Base-by-base conservation (phyloP, 805 yeast species). In the Barnettozyma sucrosica region DNA sequence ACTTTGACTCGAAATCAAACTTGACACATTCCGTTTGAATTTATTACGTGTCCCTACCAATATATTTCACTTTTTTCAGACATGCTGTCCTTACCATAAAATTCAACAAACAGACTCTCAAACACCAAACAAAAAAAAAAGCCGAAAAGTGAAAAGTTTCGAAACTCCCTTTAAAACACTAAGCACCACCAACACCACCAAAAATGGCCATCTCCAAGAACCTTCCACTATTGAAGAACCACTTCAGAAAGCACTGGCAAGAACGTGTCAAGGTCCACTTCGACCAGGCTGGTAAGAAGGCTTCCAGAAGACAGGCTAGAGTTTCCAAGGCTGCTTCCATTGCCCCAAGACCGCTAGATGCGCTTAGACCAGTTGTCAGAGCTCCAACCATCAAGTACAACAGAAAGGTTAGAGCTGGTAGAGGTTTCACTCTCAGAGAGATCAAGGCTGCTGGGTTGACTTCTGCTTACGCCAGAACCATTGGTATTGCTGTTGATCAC, bases 161-260 rank as follows among this genome's bases (percentile, higher is more conserved):
- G 19, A 26, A 11, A 37, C 25, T 18, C 11, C 9, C 14, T 18
- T 23, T 20, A 37, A n/a, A 40, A 25, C 14, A 40, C 16, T 13
- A 28, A 28, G n/a, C n/a, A n/a, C 36, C 21, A 41, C 23, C 25
- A 30, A 18, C 36, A 33, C 13, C 43, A 37, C 25, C 13, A 19
- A 36, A 46, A 43, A 43, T 75, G 90, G 99, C 98, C 77, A 89
- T 93, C 83, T 77, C 93, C 67, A 92, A 93, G 90, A 92, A 92
- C 81, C 83, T 89, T 81, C 96, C 98, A 82, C 80, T 92, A 80
- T 86, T 88, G 83, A 89, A 88, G 85, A 92, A 92, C 85, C 99
- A 93, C 83, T 92, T 92, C 96, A 86, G 97, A 83, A 92, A 92
- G 88, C 92, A 92, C 96, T 93, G 99, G 99, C 98, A 93, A 81